Percentiles rank a stretch among this genome's conserved stretches.
Conservation (phyloP, 495 filamentous ascomycete species). For the Aspergillus affinis region DNA sequence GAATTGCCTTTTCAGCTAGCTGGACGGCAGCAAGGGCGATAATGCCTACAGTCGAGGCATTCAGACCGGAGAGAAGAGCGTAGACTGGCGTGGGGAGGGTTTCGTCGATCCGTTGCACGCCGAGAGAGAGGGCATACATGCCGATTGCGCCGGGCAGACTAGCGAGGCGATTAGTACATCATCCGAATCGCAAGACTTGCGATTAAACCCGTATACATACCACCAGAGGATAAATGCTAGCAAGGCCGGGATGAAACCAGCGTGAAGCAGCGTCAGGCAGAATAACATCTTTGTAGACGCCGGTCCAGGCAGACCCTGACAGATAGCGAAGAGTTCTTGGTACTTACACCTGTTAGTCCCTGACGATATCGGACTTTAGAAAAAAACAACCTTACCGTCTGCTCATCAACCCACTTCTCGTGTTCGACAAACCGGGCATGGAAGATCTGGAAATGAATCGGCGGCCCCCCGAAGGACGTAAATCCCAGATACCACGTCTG, state of each 20-base stretch:
- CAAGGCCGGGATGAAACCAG: constrained; percentile 61
- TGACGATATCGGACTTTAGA: not conserved
- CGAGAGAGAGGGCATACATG: constrained; percentile 72
- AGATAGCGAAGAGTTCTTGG: constrained; percentile 80
- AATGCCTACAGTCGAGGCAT: constrained; percentile 76
- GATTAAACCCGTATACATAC: constrained; percentile 29
- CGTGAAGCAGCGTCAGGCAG: constrained; percentile 66
- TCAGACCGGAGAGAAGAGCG: constrained; percentile 74
- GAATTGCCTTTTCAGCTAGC: constrained; percentile 72
- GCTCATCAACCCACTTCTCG: constrained; percentile 72
- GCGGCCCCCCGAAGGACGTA: constrained; percentile 69
- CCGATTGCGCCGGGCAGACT: constrained; percentile 74
- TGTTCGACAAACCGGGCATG: constrained; percentile 65
- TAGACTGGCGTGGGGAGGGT: constrained; percentile 67
- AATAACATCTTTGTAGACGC: constrained; percentile 80
- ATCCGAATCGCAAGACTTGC: not conserved
- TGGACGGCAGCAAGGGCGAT: constrained; percentile 77
- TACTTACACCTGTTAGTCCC: constrained; percentile 49
- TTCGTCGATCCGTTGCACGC: constrained; percentile 59
- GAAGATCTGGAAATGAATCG: constrained; percentile 70
- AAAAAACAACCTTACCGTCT: constrained; percentile 46
- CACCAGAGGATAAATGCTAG: constrained; percentile 70
- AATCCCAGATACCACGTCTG: constrained; percentile 68
- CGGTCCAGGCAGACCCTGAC: constrained; percentile 73
- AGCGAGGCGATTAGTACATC: constrained; percentile 7